A percentile compares a stretch with the other conserved stretches of the same genome.
Evolutionary conservation across 2,329 filamentous ascomycete species (phyloP).

Genomic region (Neospermospora avenae): DNA sequence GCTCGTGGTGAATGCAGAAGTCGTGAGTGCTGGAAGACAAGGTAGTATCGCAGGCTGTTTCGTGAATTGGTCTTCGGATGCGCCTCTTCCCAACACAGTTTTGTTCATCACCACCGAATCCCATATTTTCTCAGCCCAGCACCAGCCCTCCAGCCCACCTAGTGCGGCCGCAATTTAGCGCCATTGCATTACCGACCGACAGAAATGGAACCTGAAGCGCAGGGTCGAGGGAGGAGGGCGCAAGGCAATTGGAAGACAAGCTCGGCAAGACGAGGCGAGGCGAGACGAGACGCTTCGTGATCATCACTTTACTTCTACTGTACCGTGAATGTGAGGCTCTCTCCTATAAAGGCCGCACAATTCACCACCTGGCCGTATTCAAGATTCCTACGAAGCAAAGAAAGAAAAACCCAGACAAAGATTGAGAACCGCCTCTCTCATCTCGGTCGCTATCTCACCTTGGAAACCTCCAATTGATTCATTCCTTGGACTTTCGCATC

Average conservation of each 20-base stretch:
- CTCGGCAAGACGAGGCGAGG: background rate
- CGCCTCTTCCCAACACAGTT: background rate
- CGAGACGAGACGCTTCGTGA: background rate
- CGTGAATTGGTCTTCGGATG: background rate
- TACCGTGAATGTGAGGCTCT: background rate
- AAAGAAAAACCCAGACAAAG: slow-evolving; percentile 4
- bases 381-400: too few relatives aligned
- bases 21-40: background rate
- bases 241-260: too few relatives aligned
- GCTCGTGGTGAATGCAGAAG: background rate
- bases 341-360: background rate
- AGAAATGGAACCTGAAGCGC: too few relatives aligned
- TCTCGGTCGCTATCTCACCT: background rate
- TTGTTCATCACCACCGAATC: background rate
- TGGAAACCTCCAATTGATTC: background rate
- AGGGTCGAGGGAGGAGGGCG: too few relatives aligned
- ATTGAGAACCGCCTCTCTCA: background rate
- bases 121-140: background rate
- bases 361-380: background rate
- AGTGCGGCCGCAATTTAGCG: slow-evolving; percentile 7
- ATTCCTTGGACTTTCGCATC: background rate
- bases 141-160: too few relatives aligned
- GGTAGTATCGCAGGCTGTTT: too few relatives aligned
- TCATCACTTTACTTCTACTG: background rate
- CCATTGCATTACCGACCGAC: too few relatives aligned